These are phyloP conservation scores for Coleophoma eucalyptorum DNA, from an alignment of 2,329 filamentous ascomycete species.

Conservation along the genomic window DNA sequence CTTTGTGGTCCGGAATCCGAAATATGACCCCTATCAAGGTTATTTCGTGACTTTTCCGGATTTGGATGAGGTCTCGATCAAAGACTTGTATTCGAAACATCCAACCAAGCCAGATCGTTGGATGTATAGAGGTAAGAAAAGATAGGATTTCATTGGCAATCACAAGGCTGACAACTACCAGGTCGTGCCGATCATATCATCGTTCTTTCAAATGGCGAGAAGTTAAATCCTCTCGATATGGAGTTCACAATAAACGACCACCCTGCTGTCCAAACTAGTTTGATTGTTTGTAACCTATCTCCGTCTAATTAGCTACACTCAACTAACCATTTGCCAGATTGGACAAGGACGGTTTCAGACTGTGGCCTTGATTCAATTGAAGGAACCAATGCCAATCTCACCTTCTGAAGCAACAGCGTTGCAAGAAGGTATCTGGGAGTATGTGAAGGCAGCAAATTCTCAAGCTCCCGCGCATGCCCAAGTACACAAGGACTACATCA, in stretches of 20 bases:
- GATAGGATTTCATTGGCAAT: no score
- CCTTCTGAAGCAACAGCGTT: slow-evolving; percentile 3
- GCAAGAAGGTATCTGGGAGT: slow-evolving; percentile 27
- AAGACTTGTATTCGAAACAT: slow-evolving; percentile 34
- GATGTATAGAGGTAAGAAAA: slow-evolving; percentile 27
- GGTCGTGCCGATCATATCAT: slow-evolving; percentile 37
- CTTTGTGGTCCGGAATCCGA: slow-evolving; percentile 12
- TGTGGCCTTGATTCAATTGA: slow-evolving; percentile 6
- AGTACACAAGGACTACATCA: slow-evolving; percentile 23
- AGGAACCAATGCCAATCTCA: neutral
- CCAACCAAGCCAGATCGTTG: slow-evolving; percentile 31
- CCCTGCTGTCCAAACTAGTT: slow-evolving; percentile 22
- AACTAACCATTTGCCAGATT: slow-evolving; percentile 6
- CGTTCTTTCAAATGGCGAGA: slow-evolving; percentile 39
- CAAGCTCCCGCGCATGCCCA: slow-evolving; percentile 23
- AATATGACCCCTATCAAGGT: slow-evolving; percentile 15
- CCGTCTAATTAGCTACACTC: neutral
- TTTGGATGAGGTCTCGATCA: slow-evolving; percentile 26
- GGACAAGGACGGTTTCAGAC: slow-evolving; percentile 22
- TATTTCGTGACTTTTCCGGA: slow-evolving; percentile 27
- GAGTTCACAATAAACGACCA: slow-evolving; percentile 32
- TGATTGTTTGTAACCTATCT: slow-evolving; percentile 19
- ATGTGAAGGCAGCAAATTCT: slow-evolving; percentile 27
- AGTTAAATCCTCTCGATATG: slow-evolving; percentile 38
- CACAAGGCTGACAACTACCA: neutral